Evolutionary conservation across 179 eudicot species (phyloP), one percentile per base, ranked within the genome.

Genomic region (Sideroxylon spinosum): DNA sequence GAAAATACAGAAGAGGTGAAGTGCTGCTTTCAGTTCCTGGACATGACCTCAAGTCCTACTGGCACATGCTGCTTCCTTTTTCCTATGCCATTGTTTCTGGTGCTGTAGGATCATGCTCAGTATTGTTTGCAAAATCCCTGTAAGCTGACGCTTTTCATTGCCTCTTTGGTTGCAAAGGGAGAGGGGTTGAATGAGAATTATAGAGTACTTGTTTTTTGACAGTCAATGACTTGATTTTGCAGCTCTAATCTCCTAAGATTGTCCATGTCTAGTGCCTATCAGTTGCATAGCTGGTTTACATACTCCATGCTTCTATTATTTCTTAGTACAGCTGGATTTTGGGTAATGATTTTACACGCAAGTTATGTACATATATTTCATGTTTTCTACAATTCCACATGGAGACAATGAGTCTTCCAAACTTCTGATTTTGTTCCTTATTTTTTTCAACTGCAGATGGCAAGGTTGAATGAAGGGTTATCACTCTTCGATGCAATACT

Each of bases 261-360:
- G 86, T 95, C 97, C 67, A 88, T 95, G 87, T 91, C 97, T 78
- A 90, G 97, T 75, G 82, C 79, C 70, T 95, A 90, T 86, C 89
- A 87, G 62, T 80, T 93, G 82, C 95, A 95, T 84, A 89, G 88
- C 84, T 95, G 92, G 97, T 95, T 95, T 87, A 95, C 95, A 13
- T 95, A 91, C 85, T 95, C 93, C 72, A 93, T 93, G 90, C 89
- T 95, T 79, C 85, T 95, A 70, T 78, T 93, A 74, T 95, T 95
- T 83, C 96, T 95, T 32, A 90, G 95, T 85, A 93, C 97, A 12
- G 97, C 98, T 85, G 98, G 97, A 60, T 95, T 95, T 88, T 95
- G 98, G 98, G 98, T 95, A 88, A 85, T 75, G 20, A 59, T 67
- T 25, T 23, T 68, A 67, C 26, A 48, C 70, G 76, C 29, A 55